These are phyloP conservation scores for Ettlia oleoabundans DNA, from an alignment of 139 green algal species.

Conservation along the genomic window DNA sequence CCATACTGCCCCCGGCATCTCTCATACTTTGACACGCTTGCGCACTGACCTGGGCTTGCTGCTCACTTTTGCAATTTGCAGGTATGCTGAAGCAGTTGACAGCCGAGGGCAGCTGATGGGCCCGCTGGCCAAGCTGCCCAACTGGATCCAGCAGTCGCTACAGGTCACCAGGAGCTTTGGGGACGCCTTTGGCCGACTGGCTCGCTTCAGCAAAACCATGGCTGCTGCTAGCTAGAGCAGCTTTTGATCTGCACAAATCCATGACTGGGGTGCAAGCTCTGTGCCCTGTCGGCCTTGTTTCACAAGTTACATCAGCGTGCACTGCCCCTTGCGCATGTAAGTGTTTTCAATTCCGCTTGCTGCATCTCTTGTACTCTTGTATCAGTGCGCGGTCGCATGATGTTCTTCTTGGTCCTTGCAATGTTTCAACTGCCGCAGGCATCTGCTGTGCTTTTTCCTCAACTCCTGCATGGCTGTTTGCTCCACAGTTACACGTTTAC, in stretches of 20 bases:
- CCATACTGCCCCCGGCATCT: background rate
- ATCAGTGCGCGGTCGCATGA: too few species aligned
- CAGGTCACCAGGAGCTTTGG: slow-evolving; percentile 50
- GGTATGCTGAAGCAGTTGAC: background rate
- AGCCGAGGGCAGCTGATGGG: background rate
- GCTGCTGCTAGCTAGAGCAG: background rate
- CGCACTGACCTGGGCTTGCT: background rate
- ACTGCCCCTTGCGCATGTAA: too few species aligned
- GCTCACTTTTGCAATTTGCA: background rate
- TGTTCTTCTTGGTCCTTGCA: too few species aligned
- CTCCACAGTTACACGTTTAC: too few species aligned
- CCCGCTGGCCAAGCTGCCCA: slow-evolving; percentile 70
- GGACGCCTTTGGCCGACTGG: slow-evolving; percentile 46
- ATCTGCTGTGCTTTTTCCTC: too few species aligned
- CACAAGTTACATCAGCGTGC: too few species aligned
- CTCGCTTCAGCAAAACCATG: slow-evolving; percentile 37
- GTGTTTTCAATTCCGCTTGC: too few species aligned
- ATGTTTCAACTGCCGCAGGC: too few species aligned
- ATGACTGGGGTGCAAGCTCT: too few species aligned
- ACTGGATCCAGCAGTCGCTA: slow-evolving; percentile 76
- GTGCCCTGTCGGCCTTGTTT: too few species aligned
- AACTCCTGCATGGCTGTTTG: too few species aligned
- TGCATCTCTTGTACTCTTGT: too few species aligned
- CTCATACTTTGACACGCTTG: background rate
- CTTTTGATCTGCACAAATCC: background rate